These are phyloP conservation scores for Naganishia liquefaciens DNA, from an alignment of 1,284 basidiomycete genomes.

Conservation along the genomic window DNA sequence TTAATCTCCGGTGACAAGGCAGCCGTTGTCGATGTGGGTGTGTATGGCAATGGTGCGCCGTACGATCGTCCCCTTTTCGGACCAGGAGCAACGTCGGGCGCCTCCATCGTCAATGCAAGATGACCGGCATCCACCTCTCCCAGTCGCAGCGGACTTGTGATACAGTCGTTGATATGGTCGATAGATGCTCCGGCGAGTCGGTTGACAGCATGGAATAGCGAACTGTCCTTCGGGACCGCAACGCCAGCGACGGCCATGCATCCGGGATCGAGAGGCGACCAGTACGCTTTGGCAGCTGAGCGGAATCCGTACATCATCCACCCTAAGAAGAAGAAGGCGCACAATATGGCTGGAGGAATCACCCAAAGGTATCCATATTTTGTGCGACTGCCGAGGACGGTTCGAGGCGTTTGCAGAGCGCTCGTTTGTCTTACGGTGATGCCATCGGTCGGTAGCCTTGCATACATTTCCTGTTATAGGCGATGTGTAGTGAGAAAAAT, in stretches of 20 bases:
- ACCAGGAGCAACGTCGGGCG: conserved; percentile 3
- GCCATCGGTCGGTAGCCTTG: conserved; percentile 5
- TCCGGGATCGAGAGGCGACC: conserved; percentile 26
- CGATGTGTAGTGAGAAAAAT: background rate
- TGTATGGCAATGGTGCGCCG: conserved; percentile 7
- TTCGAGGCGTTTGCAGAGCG: conserved; percentile 21
- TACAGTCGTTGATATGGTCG: conserved; percentile 5
- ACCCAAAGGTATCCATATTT: conserved; percentile 23
- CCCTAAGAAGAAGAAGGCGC: conserved; percentile 21
- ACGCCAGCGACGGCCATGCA: conserved; percentile 27
- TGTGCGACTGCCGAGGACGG: conserved; percentile 22
- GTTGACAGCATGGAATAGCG: background rate
- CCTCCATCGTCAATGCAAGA: conserved; percentile 22
- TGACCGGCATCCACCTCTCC: conserved; percentile 20
- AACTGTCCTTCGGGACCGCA: conserved; percentile 24
- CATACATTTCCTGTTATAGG: conserved; percentile 22
- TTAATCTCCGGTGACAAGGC: conserved; percentile 22
- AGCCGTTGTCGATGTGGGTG: conserved; percentile 9
- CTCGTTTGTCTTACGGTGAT: background rate
- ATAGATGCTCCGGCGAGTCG: conserved; percentile 23
- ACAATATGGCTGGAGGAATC: conserved; percentile 14
- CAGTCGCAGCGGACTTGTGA: conserved; percentile 17
- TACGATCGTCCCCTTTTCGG: conserved; percentile 16
- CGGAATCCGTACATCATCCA: conserved; percentile 28
- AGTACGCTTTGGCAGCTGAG: conserved; percentile 12